A percentile compares a stretch with the other conserved stretches of the same genome.
These are phyloP conservation scores for Bipolaris bicolor DNA, from an alignment of 2,329 filamentous ascomycete species.

Conservation along the genomic window DNA sequence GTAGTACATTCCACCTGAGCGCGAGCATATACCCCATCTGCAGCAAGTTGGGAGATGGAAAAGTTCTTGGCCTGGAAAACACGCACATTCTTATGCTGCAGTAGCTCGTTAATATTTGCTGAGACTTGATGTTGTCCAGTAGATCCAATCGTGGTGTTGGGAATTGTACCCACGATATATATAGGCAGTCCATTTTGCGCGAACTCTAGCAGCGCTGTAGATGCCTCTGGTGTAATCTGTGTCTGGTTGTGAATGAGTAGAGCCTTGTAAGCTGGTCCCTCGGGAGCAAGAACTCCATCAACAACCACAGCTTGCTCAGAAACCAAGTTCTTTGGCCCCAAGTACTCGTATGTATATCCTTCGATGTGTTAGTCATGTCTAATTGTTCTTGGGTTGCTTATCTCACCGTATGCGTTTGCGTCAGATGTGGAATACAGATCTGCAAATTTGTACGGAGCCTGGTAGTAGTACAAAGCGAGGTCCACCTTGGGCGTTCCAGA, in stretches of 20 bases:
- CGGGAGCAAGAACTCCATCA: background rate
- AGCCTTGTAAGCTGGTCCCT: background rate
- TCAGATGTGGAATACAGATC: background rate
- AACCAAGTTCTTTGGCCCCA: background rate
- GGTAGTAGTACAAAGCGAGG: background rate
- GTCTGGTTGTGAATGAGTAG: background rate
- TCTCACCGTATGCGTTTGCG: background rate
- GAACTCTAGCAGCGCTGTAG: background rate
- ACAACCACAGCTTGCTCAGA: background rate
- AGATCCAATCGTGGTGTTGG: background rate
- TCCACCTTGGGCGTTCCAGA: background rate
- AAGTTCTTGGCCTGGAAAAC: background rate
- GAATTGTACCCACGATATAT: background rate
- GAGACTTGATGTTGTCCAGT: background rate
- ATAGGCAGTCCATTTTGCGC: background rate
- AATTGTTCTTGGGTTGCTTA: background rate
- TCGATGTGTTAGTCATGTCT: background rate
- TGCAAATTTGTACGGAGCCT: background rate
- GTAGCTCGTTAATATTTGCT: background rate
- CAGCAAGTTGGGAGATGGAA: background rate
- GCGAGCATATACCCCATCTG: background rate
- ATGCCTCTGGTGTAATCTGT: background rate
- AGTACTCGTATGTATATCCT: background rate
- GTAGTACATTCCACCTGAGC: background rate
- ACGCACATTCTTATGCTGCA: background rate